Evolutionary conservation across 306 rosid genomes (phyloP).

Genomic region (Gynostemma pentaphyllum): DNA sequence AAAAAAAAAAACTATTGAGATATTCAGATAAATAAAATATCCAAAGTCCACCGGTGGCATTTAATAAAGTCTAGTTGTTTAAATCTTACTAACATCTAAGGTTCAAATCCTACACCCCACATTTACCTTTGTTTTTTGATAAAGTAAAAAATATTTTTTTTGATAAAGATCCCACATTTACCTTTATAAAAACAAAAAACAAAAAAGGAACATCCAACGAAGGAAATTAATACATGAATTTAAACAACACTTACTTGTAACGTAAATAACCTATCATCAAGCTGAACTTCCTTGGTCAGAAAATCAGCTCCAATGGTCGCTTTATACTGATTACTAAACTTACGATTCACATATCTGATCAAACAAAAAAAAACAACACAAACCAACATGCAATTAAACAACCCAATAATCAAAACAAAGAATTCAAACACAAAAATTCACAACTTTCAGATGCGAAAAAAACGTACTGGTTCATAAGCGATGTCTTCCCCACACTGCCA

Average conservation of each 20-base stretch:
- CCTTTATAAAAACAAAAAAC: too few relatives aligned
- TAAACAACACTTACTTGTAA: constrained; percentile 58
- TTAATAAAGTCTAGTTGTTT: too few relatives aligned
- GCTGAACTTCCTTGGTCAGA: constrained; percentile 97
- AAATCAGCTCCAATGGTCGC: constrained; percentile 99
- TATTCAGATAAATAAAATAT: background rate
- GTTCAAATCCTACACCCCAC: too few relatives aligned
- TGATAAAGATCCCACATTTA: too few relatives aligned
- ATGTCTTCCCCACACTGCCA: constrained; percentile 98
- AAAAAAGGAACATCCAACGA: background rate
- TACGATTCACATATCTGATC: constrained; percentile 89
- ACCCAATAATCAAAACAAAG: background rate
- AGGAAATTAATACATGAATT: background rate
- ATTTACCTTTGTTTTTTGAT: too few relatives aligned
- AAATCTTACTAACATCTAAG: too few relatives aligned
- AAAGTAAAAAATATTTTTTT: too few relatives aligned
- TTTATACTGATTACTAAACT: constrained; percentile 97
- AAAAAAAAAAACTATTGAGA: too few relatives aligned
- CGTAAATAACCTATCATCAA: constrained; percentile 95
- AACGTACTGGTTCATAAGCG: constrained; percentile 90
- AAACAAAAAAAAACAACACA: background rate
- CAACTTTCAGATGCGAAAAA: constrained; percentile 19
- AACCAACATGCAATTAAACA: background rate
- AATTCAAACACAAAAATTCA: constrained; percentile 8
- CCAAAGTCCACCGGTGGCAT: too few relatives aligned